These are phyloP conservation scores for Cinnamomum micranthum DNA, from an alignment of 164 flowering plant genomes.

Conservation along the genomic window DNA sequence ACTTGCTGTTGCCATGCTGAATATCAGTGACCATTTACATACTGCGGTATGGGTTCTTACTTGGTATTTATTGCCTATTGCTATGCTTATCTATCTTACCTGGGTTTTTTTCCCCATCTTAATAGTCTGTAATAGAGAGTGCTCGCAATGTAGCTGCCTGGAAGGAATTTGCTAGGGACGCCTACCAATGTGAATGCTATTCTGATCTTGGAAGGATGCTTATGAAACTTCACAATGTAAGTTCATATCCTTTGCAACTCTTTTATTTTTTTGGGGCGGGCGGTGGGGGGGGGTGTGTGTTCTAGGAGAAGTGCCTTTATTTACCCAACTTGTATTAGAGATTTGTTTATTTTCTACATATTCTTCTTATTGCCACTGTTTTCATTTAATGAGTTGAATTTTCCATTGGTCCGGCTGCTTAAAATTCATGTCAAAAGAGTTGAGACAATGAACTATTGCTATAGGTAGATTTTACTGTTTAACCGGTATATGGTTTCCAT, in stretches of 20 bases:
- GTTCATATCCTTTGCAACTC: constrained; percentile 8
- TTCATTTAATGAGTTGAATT: background rate
- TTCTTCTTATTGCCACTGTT: background rate
- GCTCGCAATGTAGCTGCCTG: constrained; percentile 61
- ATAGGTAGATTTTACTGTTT: too few relatives aligned
- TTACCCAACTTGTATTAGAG: background rate
- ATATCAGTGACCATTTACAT: constrained; percentile 65
- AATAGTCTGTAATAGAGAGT: constrained; percentile 67
- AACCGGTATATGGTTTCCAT: too few relatives aligned
- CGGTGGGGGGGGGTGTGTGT: too few relatives aligned
- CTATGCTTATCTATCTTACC: background rate
- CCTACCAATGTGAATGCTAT: constrained; percentile 65
- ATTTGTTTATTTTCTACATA: background rate
- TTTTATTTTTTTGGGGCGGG: too few relatives aligned
- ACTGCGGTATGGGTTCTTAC: constrained; percentile 45
- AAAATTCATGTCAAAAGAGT: background rate
- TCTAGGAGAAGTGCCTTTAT: background rate
- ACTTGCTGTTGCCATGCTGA: constrained; percentile 71
- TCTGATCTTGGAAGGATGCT: constrained; percentile 88
- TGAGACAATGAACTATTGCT: too few relatives aligned
- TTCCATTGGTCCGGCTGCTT: background rate
- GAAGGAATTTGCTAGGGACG: constrained; percentile 94
- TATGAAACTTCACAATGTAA: constrained; percentile 78
- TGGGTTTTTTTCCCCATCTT: constrained; percentile 11
- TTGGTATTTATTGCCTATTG: background rate